Percentiles rank a stretch among this genome's conserved stretches.
Conservation (phyloP, 441 rosid species). For the Gossypium trilobum region DNA sequence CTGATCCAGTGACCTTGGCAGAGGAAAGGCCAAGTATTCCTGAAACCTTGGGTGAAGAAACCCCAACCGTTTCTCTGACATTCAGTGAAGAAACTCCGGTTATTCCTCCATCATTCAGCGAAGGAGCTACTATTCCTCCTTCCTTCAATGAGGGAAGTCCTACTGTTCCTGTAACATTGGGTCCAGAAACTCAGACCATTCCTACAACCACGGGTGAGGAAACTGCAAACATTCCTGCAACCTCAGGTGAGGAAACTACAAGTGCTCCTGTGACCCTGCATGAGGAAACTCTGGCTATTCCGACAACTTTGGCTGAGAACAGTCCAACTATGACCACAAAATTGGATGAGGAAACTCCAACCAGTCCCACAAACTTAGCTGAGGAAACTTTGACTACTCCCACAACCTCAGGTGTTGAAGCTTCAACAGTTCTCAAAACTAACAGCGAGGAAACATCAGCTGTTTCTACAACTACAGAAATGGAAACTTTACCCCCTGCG, state of each 20-base stretch:
- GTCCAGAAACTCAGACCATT: background rate
- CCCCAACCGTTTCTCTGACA: background rate
- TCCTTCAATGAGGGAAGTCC: background rate
- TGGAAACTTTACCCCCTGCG: conserved; percentile 21
- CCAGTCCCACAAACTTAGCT: conserved; percentile 13
- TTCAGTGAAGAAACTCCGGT: background rate
- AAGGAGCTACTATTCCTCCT: background rate
- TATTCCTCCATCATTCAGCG: background rate
- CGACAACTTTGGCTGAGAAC: conserved; percentile 14
- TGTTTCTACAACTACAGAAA: background rate
- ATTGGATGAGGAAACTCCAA: background rate
- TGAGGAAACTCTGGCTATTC: conserved; percentile 13
- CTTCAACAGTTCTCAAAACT: conserved; percentile 5
- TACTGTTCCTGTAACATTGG: background rate
- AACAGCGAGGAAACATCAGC: conserved; percentile 1
- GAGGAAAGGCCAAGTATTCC: background rate
- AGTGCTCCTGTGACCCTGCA: conserved; percentile 5
- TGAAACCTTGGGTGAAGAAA: background rate
- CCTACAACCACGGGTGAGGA: background rate
- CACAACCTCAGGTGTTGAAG: background rate
- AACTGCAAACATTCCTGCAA: background rate
- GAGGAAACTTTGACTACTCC: background rate
- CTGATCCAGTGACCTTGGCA: background rate
- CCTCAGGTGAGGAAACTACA: background rate
- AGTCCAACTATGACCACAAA: background rate